Evolutionary conservation across 2,329 filamentous ascomycete species (phyloP), one percentile per base, ranked within the genome.

Genomic region (Cercospora sp.): DNA sequence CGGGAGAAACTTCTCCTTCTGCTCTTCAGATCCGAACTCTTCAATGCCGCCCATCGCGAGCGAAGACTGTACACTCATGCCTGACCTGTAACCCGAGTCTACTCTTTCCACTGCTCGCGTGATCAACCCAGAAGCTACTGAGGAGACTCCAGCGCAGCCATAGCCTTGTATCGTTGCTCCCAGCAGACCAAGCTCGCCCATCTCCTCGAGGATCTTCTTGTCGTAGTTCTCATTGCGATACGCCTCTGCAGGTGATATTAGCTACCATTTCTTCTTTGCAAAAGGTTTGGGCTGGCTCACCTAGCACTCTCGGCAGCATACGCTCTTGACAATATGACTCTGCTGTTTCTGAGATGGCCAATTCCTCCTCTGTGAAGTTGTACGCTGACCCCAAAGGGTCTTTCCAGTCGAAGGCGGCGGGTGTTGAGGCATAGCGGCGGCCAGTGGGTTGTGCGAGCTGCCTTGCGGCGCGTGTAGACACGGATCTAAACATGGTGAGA

Each of bases 291-390:
- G 58, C 62, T 69, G 55, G 42, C 70, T 73, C 85, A 97, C 94
- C 90, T 68, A 97, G 85, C 61, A 99, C 91, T 71, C 94, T 86
- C 61, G 95, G 95, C 51, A 91, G 83, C 82, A 99, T 85, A 68
- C 88, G 87, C 79, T 98, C 94, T 80, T 98, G 94, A 78, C 94
- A 98, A 77, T 98, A 99, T 69, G 92, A 87, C 80, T 96, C 91
- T 36, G 94, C 94, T 5, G 93, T 96, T 75, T 97, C 93, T 51
- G 91, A 86, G 72, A 99, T 94, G 13, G 94, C 93, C 72, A 92
- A 78, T 80, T 99, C 95, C 68, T 99, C 95, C 72, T 96, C 92
- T 0, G 93, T 97, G 75, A 93, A 87, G 82, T 76, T 88, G 90
- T 75, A 88, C 89, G 39, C 90, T 85, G 28, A 86, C 86, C 67